These are phyloP conservation scores for Neobulgaria alba DNA, from an alignment of 2,329 filamentous ascomycete species.

Conservation along the genomic window DNA sequence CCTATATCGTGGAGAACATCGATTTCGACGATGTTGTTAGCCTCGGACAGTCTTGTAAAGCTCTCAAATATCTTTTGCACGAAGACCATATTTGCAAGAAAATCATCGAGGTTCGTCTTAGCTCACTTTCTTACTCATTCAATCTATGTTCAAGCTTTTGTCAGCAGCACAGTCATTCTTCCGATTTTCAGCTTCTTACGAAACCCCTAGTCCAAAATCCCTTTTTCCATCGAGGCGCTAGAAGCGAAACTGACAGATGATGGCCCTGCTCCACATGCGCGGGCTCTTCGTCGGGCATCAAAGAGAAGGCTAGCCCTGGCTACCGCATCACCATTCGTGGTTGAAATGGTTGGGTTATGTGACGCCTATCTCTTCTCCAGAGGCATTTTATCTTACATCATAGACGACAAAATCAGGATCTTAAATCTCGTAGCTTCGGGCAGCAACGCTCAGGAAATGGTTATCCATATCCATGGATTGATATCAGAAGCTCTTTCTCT, in stretches of 20 bases:
- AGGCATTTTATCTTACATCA: slow-evolving; percentile 57
- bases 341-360: slow-evolving; percentile 49
- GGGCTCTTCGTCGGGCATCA: slow-evolving; percentile 49
- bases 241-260: slow-evolving; percentile 10
- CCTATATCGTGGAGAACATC: slow-evolving; percentile 21
- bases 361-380: slow-evolving; percentile 54
- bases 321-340: slow-evolving; percentile 52
- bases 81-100: slow-evolving; percentile 26
- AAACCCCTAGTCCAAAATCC: slow-evolving; percentile 20
- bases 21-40: slow-evolving; percentile 27
- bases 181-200: slow-evolving; percentile 13
- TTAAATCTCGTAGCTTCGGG: slow-evolving; percentile 46
- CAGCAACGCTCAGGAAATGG: slow-evolving; percentile 37
- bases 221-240: slow-evolving; percentile 22
- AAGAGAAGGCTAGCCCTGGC: slow-evolving; percentile 53
- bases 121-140: not conserved
- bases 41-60: slow-evolving; percentile 21
- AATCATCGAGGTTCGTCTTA: slow-evolving; percentile 21
- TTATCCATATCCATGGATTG: slow-evolving; percentile 42
- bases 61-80: slow-evolving; percentile 19
- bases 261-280: slow-evolving; percentile 42
- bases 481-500: slow-evolving; percentile 31
- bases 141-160: too few species aligned
- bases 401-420: slow-evolving; percentile 44
- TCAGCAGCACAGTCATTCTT: slow-evolving; percentile 5